A percentile compares a stretch with the other conserved stretches of the same genome.
phyloP scores from a whole-genome alignment of 1,139 yeast genomes.

The Insectozyma bohioensis region DNA sequence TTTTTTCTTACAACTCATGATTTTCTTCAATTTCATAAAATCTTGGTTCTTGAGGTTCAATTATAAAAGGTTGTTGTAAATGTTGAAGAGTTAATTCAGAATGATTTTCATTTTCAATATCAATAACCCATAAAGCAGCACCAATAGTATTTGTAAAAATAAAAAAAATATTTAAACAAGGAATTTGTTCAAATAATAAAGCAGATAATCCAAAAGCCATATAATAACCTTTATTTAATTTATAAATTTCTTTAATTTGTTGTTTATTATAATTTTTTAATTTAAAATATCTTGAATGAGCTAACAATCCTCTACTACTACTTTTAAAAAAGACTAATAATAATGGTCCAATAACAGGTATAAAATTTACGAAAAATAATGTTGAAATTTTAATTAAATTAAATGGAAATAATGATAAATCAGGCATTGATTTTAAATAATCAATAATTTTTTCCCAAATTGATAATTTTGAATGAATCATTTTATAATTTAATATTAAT shows the following conservation, averaged over 20 bases:
- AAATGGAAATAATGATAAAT: conserved; percentile 23
- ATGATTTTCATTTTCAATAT: conserved; percentile 29
- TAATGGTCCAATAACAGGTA: conserved; percentile 66
- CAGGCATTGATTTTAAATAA: conserved; percentile 20
- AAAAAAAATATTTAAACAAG: conserved; percentile 59
- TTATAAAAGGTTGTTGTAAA: too few relatives aligned
- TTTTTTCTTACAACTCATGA: background rate
- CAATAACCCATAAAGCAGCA: conserved; percentile 70
- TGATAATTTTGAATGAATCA: conserved; percentile 32
- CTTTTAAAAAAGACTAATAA: conserved; percentile 55
- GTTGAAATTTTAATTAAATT: conserved; percentile 25
- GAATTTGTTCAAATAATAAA: conserved; percentile 57
- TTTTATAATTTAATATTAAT: conserved; percentile 29
- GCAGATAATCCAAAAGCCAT: conserved; percentile 61
- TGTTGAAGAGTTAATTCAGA: too few relatives aligned
- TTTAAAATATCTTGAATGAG: conserved; percentile 61
- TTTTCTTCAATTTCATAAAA: background rate
- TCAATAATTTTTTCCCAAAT: conserved; percentile 25
- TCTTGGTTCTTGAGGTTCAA: background rate
- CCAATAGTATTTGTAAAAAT: conserved; percentile 68
- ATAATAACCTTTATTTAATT: conserved; percentile 31
- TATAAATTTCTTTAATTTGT: conserved; percentile 31
- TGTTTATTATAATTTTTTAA: conserved; percentile 53
- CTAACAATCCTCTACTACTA: conserved; percentile 55
- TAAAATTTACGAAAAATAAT: conserved; percentile 42